Evolutionary conservation across 257 asterid species (phyloP).

Genomic region (Nicotiana undulata): DNA sequence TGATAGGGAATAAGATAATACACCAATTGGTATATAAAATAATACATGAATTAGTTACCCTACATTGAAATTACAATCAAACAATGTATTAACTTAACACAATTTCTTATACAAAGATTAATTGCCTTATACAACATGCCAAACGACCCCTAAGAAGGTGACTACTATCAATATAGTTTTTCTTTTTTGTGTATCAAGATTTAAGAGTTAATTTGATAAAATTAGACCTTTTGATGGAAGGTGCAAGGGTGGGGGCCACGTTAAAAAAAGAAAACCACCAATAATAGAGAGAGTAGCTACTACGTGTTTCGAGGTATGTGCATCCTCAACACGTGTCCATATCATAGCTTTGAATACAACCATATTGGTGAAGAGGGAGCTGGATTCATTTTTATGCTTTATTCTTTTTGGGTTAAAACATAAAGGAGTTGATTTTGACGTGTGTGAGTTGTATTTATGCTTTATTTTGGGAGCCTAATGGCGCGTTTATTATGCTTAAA

Average conservation of each 20-base stretch:
- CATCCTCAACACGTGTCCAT: not conserved
- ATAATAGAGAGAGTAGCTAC: slow-evolving; percentile 35
- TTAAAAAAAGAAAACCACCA: slow-evolving; percentile 9
- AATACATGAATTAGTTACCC: too few species aligned
- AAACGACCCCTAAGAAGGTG: too few species aligned
- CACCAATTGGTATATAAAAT: too few species aligned
- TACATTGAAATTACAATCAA: too few species aligned
- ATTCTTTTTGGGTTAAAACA: not conserved
- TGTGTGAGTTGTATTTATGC: slow-evolving; percentile 9
- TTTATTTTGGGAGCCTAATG: not conserved
- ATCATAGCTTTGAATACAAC: slow-evolving; percentile 12
- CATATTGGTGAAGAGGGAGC: not conserved
- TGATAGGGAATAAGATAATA: too few species aligned
- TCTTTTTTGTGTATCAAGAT: too few species aligned
- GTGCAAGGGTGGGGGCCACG: not conserved
- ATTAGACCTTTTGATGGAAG: not conserved
- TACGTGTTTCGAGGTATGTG: slow-evolving; percentile 14
- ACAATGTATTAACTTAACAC: too few species aligned
- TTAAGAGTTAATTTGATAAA: not conserved
- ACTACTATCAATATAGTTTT: too few species aligned
- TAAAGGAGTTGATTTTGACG: not conserved
- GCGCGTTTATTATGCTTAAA: not conserved
- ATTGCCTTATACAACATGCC: too few species aligned
- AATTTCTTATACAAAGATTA: too few species aligned
- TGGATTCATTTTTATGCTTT: not conserved